phyloP scores from a whole-genome alignment of 805 yeast genomes.

The Candida incommunis region DNA sequence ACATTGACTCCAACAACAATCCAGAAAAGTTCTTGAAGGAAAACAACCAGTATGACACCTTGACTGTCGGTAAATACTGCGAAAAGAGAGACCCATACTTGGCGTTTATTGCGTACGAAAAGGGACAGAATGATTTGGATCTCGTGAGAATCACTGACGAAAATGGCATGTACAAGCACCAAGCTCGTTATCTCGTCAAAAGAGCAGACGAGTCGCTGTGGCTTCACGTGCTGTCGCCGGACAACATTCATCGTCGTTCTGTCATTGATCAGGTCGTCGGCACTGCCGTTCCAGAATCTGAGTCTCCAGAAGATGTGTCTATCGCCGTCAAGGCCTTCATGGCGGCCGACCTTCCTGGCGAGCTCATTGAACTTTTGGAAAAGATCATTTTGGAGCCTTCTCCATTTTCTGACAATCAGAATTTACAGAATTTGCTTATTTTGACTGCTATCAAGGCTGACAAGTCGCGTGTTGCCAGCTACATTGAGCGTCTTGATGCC shows the following conservation, averaged over 20 bases:
- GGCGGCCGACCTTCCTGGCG: constrained; percentile 87
- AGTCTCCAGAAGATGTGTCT: constrained; percentile 87
- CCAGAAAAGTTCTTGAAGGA: constrained; percentile 95
- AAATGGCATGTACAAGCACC: constrained; percentile 95
- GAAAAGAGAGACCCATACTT: constrained; percentile 98
- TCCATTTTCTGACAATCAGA: constrained; percentile 89
- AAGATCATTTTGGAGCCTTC: constrained; percentile 95
- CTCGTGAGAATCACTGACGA: constrained; percentile 87
- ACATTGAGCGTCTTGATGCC: constrained; percentile 79
- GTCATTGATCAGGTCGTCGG: constrained; percentile 89
- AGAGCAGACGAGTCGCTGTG: constrained; percentile 81
- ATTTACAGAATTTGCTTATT: constrained; percentile 82
- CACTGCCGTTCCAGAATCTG: constrained; percentile 88
- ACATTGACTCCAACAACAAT: constrained; percentile 93
- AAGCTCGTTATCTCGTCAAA: constrained; percentile 85
- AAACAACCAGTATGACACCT: constrained; percentile 80
- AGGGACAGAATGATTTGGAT: constrained; percentile 85
- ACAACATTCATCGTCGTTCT: constrained; percentile 78
- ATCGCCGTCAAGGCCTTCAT: constrained; percentile 89
- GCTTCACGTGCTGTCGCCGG: constrained; percentile 61
- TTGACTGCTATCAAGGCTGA: constrained; percentile 95
- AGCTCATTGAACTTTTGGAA: constrained; percentile 86
- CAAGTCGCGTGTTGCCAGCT: constrained; percentile 65
- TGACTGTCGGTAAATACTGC: constrained; percentile 93
- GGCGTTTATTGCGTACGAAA: constrained; percentile 94